A percentile compares a stretch with the other conserved stretches of the same genome.
Conservation (phyloP, 305 asterid genomes). For the Fraxinus floribunda region DNA sequence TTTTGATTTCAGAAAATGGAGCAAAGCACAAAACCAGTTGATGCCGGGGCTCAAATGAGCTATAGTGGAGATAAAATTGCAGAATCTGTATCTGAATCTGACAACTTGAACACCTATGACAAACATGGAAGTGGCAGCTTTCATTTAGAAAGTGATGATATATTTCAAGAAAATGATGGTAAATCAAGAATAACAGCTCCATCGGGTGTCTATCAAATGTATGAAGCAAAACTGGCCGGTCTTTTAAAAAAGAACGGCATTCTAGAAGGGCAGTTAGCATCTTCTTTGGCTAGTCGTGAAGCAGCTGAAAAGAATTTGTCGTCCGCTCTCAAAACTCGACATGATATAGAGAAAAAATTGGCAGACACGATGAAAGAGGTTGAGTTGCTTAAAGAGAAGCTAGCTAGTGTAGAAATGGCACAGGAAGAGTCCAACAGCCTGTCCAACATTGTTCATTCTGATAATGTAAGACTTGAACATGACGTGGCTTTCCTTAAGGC, state of each 20-base stretch:
- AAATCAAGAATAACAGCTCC: constrained; percentile 53
- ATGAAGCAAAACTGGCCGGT: constrained; percentile 67
- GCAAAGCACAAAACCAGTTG: constrained; percentile 40
- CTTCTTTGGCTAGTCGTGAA: constrained; percentile 68
- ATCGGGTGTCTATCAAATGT: constrained; percentile 51
- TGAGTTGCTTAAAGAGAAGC: constrained; percentile 84
- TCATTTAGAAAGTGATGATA: constrained; percentile 49
- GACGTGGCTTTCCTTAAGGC: constrained; percentile 96
- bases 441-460: constrained; percentile 93
- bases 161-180: constrained; percentile 53
- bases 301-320: constrained; percentile 67
- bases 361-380: constrained; percentile 67
- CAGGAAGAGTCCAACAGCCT: constrained; percentile 92
- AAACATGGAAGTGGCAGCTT: constrained; percentile 57
- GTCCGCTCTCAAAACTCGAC: constrained; percentile 58
- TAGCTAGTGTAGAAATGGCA: constrained; percentile 72
- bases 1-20: constrained; percentile 51
- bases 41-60: constrained; percentile 31
- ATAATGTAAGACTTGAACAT: constrained; percentile 93
- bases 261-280: constrained; percentile 75
- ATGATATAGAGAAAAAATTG: constrained; percentile 69
- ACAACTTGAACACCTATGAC: constrained; percentile 35
- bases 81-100: constrained; percentile 51
- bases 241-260: constrained; percentile 59
- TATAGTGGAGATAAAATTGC: constrained; percentile 38